Conservation (phyloP, 176 grass and related monocot species). For the Tillandsia leiboldiana region DNA sequence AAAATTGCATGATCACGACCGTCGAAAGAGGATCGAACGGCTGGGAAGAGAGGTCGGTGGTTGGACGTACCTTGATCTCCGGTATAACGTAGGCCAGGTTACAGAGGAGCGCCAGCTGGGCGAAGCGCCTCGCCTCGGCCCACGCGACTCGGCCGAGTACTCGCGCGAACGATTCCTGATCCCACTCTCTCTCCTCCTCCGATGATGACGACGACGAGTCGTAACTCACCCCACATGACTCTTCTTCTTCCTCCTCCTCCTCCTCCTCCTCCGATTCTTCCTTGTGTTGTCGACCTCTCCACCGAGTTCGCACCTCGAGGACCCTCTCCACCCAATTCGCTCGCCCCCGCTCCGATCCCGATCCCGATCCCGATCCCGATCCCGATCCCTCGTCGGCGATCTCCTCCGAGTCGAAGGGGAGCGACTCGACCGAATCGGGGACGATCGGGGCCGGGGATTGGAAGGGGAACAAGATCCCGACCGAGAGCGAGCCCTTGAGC, state of each 20-base stretch:
- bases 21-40: neutral
- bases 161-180: slow-evolving; percentile 57
- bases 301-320: slow-evolving; percentile 32
- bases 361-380: slow-evolving; percentile 14
- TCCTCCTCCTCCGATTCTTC: slow-evolving; percentile 8
- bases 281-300: slow-evolving; percentile 16
- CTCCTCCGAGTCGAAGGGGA: slow-evolving; percentile 11
- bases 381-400: slow-evolving; percentile 9
- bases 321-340: slow-evolving; percentile 50
- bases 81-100: slow-evolving; percentile 95
- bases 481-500: slow-evolving; percentile 59
- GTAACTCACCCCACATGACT: slow-evolving; percentile 63
- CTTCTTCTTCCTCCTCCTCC: slow-evolving; percentile 19
- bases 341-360: neutral
- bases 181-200: slow-evolving; percentile 42
- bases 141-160: slow-evolving; percentile 52
- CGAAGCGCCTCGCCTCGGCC: slow-evolving; percentile 57
- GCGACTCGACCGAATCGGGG: slow-evolving; percentile 20
- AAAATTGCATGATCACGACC: neutral
- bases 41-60: neutral
- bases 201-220: slow-evolving; percentile 29
- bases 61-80: slow-evolving; percentile 65
- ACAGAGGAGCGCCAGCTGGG: slow-evolving; percentile 86
- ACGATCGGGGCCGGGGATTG: slow-evolving; percentile 37
- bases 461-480: slow-evolving; percentile 62